Evolutionary conservation across 306 rosid genomes (phyloP).

Genomic region (Gynostemma pentaphyllum): DNA sequence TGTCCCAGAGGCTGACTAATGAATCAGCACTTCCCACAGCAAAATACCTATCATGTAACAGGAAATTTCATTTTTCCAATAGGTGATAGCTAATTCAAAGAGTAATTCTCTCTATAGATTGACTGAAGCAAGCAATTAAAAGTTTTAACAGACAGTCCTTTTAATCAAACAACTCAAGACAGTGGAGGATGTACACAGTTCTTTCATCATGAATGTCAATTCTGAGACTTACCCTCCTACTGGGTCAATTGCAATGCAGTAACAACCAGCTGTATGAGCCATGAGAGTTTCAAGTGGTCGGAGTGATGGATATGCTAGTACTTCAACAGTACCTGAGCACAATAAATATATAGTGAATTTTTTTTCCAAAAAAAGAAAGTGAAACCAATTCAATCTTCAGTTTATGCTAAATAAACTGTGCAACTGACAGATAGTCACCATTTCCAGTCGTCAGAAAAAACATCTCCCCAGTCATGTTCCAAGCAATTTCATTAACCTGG

Average conservation of each 20-base stretch:
- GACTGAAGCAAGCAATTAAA: background rate
- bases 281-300: slow-evolving; percentile 70
- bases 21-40: slow-evolving; percentile 99
- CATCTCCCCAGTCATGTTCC: slow-evolving; percentile 93
- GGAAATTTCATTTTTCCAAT: background rate
- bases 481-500: slow-evolving; percentile 94
- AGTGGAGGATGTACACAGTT: background rate
- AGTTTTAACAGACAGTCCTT: background rate
- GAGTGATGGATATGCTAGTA: slow-evolving; percentile 84
- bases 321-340: slow-evolving; percentile 75
- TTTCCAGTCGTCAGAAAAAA: slow-evolving; percentile 90
- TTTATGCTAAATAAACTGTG: background rate
- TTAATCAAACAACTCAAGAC: background rate
- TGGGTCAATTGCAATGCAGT: slow-evolving; percentile 95
- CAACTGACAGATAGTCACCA: slow-evolving; percentile 28
- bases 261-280: slow-evolving; percentile 99
- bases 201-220: background rate
- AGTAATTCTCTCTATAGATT: background rate
- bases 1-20: slow-evolving; percentile 88
- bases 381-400: background rate
- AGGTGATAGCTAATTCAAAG: background rate
- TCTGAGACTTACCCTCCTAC: slow-evolving; percentile 54
- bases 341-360: slow-evolving; percentile 1
- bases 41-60: slow-evolving; percentile 43
- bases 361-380: background rate